phyloP scores from a whole-genome alignment of 108 stramenopile genomes.

The Pseudonitzschia multiseries region DNA sequence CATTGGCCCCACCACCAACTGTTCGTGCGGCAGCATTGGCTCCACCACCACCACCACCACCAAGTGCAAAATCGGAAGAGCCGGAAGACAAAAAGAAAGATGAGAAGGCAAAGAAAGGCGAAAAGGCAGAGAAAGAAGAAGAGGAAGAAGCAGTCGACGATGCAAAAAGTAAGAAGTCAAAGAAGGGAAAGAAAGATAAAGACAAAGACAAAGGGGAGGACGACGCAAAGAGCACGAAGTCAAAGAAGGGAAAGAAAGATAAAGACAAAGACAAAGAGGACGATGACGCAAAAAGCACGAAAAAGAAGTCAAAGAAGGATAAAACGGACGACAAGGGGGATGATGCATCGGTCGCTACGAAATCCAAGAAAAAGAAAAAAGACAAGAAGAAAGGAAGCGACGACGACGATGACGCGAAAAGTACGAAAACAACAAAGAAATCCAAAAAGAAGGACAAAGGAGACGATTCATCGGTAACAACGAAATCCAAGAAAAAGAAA shows the following conservation, averaged over 20 bases:
- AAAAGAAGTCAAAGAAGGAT: constrained; percentile 5
- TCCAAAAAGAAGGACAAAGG: background rate
- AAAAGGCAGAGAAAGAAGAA: background rate
- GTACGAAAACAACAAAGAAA: background rate
- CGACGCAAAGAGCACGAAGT: background rate
- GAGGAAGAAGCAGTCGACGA: background rate
- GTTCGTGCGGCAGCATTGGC: background rate
- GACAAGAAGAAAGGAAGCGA: background rate
- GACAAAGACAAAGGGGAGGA: background rate
- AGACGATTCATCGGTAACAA: background rate
- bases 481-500: background rate
- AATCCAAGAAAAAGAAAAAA: background rate
- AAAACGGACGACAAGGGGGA: constrained; percentile 5
- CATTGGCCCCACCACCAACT: background rate
- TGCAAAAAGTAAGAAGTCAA: background rate
- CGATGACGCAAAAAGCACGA: constrained; percentile 1
- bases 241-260: background rate
- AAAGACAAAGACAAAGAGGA: background rate
- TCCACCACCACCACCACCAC: no score
- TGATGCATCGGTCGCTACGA: background rate
- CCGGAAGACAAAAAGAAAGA: background rate
- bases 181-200: background rate
- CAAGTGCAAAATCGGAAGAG: background rate
- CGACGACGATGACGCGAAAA: background rate
- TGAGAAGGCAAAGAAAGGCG: background rate